phyloP scores from a whole-genome alignment of 75 land plant species.

The Picea sitchensis region DNA sequence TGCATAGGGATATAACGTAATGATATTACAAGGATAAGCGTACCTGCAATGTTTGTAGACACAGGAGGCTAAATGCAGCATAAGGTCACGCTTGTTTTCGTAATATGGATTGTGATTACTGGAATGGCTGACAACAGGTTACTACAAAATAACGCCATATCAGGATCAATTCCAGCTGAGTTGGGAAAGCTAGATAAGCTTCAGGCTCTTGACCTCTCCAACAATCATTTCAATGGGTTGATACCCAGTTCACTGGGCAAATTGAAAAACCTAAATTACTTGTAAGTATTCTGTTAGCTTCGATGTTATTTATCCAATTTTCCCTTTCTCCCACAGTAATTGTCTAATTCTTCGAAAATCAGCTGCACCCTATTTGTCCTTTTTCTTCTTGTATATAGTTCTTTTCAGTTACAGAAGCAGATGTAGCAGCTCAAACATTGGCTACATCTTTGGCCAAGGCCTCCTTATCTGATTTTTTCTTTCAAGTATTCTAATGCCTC shows the following conservation, averaged over 20 bases:
- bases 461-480: too few species aligned
- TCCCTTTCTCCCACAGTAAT: neutral
- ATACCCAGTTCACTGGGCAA: conserved; percentile 59
- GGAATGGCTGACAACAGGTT: conserved; percentile 39
- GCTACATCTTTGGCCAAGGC: too few species aligned
- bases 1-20: neutral
- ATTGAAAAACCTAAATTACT: conserved; percentile 50
- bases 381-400: too few species aligned
- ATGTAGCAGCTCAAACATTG: too few species aligned
- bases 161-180: conserved; percentile 65
- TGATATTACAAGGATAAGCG: neutral
- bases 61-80: neutral
- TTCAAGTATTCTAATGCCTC: too few species aligned
- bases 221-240: conserved; percentile 54
- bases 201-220: conserved; percentile 71
- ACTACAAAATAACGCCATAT: conserved; percentile 76
- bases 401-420: too few species aligned
- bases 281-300: conserved; percentile 41
- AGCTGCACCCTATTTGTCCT: too few species aligned
- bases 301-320: neutral
- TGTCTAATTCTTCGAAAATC: too few species aligned
- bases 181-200: conserved; percentile 67
- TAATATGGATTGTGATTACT: neutral
- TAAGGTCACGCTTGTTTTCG: neutral
- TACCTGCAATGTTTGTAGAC: neutral